These are phyloP conservation scores for Aureobasidium subglaciale DNA, from an alignment of 2,329 filamentous ascomycete species.

Conservation along the genomic window DNA sequence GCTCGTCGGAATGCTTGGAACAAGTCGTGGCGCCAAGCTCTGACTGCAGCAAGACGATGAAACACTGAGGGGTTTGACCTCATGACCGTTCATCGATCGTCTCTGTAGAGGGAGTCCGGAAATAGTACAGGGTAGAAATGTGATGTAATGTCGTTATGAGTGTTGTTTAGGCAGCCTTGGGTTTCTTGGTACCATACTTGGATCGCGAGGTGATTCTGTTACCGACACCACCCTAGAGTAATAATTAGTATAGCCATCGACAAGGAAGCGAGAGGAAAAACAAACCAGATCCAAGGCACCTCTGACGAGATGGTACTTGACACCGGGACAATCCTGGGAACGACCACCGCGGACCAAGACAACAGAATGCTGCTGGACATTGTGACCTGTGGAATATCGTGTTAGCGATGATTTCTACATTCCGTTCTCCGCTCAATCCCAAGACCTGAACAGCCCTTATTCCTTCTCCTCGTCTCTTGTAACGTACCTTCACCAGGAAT, in stretches of 20 bases:
- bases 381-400: constrained; percentile 58
- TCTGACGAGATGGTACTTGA: constrained; percentile 88
- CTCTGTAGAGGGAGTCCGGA: background rate
- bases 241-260: background rate
- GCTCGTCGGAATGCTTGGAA: background rate
- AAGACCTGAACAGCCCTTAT: too few species aligned
- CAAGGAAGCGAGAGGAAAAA: constrained; percentile 21
- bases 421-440: too few species aligned
- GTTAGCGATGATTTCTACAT: constrained; percentile 15
- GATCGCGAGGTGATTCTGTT: constrained; percentile 78
- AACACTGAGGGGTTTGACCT: background rate
- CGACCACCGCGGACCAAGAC: constrained; percentile 91
- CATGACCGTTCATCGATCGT: background rate
- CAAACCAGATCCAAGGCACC: constrained; percentile 88
- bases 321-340: constrained; percentile 95
- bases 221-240: constrained; percentile 75
- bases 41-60: background rate
- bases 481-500: constrained; percentile 79
- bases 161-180: constrained; percentile 60
- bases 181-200: constrained; percentile 98
- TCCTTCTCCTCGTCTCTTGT: background rate
- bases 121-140: background rate
- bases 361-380: constrained; percentile 97
- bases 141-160: background rate
- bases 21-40: constrained; percentile 9